A percentile compares a stretch with the other conserved stretches of the same genome.
Conservation (phyloP, 129 eudicot species). For the sunflower (Helianthus annuus) region DNA sequence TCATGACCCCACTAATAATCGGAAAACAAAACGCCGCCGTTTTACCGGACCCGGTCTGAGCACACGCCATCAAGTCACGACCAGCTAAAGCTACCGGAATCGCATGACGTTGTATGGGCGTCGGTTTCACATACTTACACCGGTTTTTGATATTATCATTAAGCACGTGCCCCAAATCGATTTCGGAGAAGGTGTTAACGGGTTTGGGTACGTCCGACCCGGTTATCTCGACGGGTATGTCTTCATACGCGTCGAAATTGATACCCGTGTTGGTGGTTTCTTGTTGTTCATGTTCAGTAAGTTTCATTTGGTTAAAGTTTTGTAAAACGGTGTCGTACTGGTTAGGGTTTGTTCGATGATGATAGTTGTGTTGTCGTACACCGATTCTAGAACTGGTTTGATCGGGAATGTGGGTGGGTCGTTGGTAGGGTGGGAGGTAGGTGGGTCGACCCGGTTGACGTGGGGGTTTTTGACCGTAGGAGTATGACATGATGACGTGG, state of each 20-base stretch:
- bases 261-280: conserved; percentile 17
- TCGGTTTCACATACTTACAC: conserved; percentile 81
- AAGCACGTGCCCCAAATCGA: conserved; percentile 52
- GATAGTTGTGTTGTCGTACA: conserved; percentile 20
- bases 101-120: conserved; percentile 78
- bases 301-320: conserved; percentile 29
- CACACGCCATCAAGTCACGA: conserved; percentile 92
- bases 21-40: conserved; percentile 95
- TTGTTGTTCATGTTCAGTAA: conserved; percentile 9
- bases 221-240: conserved; percentile 71
- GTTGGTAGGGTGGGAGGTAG: conserved; percentile 47
- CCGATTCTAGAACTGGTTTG: conserved; percentile 6
- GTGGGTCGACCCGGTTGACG: conserved; percentile 33
- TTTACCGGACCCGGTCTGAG: conserved; percentile 91
- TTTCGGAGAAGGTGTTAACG: conserved; percentile 52
- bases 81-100: conserved; percentile 77
- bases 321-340: conserved; percentile 1
- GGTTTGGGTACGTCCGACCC: conserved; percentile 74
- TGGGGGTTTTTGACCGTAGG: conserved; percentile 6
- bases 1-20: conserved; percentile 68
- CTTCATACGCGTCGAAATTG: conserved; percentile 80
- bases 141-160: conserved; percentile 51
- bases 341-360: background rate
- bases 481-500: conserved; percentile 15
- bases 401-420: background rate